Percentiles rank a stretch among this genome's conserved stretches.
These are phyloP conservation scores for Aspergillus calidoustus DNA, from an alignment of 2,329 filamentous ascomycete genomes.

Conservation along the genomic window DNA sequence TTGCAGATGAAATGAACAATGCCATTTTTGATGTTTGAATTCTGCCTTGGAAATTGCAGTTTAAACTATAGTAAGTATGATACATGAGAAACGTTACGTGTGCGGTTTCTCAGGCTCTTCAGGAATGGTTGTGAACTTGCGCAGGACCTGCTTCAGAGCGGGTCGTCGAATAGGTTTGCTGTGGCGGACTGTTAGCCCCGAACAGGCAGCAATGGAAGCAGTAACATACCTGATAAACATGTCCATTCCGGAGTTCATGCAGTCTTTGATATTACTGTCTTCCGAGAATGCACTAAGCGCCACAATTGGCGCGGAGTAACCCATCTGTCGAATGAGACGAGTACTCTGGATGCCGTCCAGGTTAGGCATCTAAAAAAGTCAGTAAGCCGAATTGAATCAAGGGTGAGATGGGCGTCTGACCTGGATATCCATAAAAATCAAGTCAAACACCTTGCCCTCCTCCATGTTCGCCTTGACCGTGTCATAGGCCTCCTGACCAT, in stretches of 20 bases:
- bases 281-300: conserved; percentile 89
- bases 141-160: conserved; percentile 82
- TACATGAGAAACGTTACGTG: background rate
- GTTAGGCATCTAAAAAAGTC: conserved; percentile 72
- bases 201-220: background rate
- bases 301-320: conserved; percentile 86
- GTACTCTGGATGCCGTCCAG: conserved; percentile 88
- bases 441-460: conserved; percentile 71
- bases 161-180: conserved; percentile 75
- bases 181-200: conserved; percentile 9
- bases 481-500: conserved; percentile 86
- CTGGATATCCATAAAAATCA: conserved; percentile 93
- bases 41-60: background rate
- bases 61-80: background rate
- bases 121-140: conserved; percentile 76
- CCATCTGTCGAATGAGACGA: conserved; percentile 80
- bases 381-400: background rate
- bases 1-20: background rate
- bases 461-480: conserved; percentile 83
- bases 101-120: conserved; percentile 58
- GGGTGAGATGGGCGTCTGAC: conserved; percentile 8
- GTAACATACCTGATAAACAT: conserved; percentile 69
- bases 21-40: background rate
- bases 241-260: conserved; percentile 89
- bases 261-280: conserved; percentile 84